Percentiles rank a stretch among this genome's conserved stretches.
Evolutionary conservation across 208 protist genomes (phyloP).

Genomic region (Acanthamoeba lenticulata): DNA sequence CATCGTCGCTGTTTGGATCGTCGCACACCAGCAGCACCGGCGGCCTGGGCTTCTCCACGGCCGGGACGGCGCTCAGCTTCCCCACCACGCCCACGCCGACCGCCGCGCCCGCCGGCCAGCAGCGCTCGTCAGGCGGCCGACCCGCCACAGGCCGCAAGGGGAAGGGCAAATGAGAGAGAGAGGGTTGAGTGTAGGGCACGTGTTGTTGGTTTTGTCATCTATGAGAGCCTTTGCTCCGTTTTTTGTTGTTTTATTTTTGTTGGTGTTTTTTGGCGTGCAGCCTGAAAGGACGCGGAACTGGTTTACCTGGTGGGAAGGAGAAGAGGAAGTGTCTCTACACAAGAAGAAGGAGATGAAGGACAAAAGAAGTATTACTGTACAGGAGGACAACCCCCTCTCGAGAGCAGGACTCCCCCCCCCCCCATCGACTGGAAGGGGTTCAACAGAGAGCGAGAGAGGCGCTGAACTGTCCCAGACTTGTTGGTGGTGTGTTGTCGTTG

Average conservation of each 20-base stretch:
- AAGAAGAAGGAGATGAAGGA: background rate
- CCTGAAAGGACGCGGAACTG: too few relatives aligned
- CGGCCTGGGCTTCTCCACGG: conserved; percentile 26
- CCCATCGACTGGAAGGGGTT: too few relatives aligned
- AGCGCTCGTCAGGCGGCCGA: background rate
- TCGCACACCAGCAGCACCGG: conserved; percentile 28
- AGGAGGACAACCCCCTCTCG: conserved; percentile 7
- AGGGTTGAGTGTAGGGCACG: too few relatives aligned
- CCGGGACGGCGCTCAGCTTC: conserved; percentile 43
- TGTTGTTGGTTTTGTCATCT: too few relatives aligned
- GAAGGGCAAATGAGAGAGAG: background rate
- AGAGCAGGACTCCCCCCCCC: background rate
- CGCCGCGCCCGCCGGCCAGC: background rate
- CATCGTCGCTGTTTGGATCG: conserved; percentile 10
- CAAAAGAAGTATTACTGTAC: too few relatives aligned
- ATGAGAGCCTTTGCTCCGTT: conserved; percentile 61
- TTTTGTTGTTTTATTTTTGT: background rate
- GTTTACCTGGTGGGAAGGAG: background rate
- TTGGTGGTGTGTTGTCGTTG: too few relatives aligned
- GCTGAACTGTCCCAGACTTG: too few relatives aligned
- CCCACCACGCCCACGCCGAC: conserved; percentile 31
- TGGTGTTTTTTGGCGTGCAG: too few relatives aligned
- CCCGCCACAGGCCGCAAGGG: background rate
- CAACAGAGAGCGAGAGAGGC: too few relatives aligned
- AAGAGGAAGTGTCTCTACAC: too few relatives aligned